Conservation (phyloP, 2,329 filamentous ascomycete species). For the Thelonectria discophora region DNA sequence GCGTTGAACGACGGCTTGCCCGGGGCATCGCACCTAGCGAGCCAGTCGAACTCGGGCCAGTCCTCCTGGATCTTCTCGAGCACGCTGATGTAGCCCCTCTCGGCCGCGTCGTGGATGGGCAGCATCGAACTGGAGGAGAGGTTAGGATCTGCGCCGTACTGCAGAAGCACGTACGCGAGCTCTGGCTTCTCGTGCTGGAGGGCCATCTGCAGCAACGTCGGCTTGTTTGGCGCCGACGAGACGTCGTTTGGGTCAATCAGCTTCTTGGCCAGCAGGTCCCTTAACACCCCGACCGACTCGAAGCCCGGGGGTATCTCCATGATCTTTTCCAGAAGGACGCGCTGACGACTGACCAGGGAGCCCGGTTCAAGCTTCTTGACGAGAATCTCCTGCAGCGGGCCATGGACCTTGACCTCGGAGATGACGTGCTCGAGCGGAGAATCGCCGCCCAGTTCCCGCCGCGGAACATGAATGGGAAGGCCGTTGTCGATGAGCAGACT, state of each 20-base stretch:
- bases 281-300: constrained; percentile 19
- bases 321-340: constrained; percentile 23
- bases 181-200: constrained; percentile 4
- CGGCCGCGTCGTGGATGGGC: constrained; percentile 27
- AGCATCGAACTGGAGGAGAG: constrained; percentile 24
- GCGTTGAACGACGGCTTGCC: constrained; percentile 30
- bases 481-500: constrained; percentile 26
- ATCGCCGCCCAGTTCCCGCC: constrained; percentile 5
- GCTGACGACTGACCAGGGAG: constrained; percentile 25
- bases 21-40: constrained; percentile 5
- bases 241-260: constrained; percentile 30
- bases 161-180: constrained; percentile 27
- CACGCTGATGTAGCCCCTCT: constrained; percentile 27
- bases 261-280: constrained; percentile 21
- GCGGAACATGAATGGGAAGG: constrained; percentile 21
- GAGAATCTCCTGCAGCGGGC: constrained; percentile 19
- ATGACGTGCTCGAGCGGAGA: constrained; percentile 31
- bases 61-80: constrained; percentile 29
- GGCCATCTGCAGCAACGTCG: background rate
- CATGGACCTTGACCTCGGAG: constrained; percentile 13
- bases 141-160: constrained; percentile 30
- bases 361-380: constrained; percentile 22
- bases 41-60: constrained; percentile 32
- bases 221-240: background rate
- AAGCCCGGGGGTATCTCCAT: constrained; percentile 8